Conservation (phyloP, 192 early-diverging fungal species). For the Umbelopsis sp. region DNA sequence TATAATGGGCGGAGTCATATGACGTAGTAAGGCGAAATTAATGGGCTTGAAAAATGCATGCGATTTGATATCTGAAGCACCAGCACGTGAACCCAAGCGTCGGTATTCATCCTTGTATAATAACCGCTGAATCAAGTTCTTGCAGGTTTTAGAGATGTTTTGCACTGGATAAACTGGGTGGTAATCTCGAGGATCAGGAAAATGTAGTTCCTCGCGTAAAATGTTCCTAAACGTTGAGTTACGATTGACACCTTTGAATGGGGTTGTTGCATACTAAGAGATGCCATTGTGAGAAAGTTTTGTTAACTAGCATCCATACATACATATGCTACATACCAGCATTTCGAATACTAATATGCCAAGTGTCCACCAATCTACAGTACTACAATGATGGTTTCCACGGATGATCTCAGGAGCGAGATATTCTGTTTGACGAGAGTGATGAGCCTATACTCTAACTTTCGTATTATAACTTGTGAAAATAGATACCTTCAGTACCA, state of each 20-base stretch:
- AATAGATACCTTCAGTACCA: constrained; percentile 37
- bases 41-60: constrained; percentile 91
- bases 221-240: constrained; percentile 77
- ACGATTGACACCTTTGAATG: constrained; percentile 66
- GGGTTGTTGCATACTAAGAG: constrained; percentile 62
- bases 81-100: constrained; percentile 86
- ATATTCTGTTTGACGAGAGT: constrained; percentile 22
- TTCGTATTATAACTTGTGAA: too few species aligned
- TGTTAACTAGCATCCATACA: not conserved
- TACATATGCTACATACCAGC: constrained; percentile 36
- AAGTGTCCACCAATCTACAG: constrained; percentile 76
- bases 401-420: constrained; percentile 43
- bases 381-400: constrained; percentile 40
- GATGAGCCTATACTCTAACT: not conserved
- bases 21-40: constrained; percentile 91
- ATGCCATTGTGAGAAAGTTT: constrained; percentile 14
- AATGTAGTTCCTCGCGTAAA: constrained; percentile 75
- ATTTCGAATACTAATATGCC: constrained; percentile 75
- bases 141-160: constrained; percentile 49
- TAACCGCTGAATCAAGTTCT: constrained; percentile 80
- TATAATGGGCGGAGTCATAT: constrained; percentile 83
- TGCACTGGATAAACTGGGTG: constrained; percentile 8
- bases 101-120: constrained; percentile 89
- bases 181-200: constrained; percentile 52
- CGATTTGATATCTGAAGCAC: constrained; percentile 91